Evolutionary conservation across 306 rosid genomes (phyloP), one percentile per base, ranked within the genome.

Genomic region (Prunus campanulata): DNA sequence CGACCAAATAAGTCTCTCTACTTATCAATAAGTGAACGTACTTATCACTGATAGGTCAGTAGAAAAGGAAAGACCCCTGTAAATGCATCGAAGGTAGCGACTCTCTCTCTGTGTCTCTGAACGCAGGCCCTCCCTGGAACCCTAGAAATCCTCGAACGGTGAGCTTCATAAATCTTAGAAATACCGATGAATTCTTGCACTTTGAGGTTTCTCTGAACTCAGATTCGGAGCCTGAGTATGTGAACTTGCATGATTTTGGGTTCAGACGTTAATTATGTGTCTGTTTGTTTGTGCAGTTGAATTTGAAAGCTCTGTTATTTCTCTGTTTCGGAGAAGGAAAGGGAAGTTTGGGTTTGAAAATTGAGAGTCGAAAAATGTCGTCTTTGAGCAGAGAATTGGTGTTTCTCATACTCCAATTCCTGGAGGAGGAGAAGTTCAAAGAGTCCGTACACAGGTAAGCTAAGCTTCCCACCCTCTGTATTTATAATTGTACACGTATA

Each of bases 371-470:
- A 22, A 74, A 70, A 47, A 91, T 91, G 98, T 71, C 97, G 78
- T 86, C 94, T 86, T 72, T 93, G 84, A 85, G 91, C 84, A 88
- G 91, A 81, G 98, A 93, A 88, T 81, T 93, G 90, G 97, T 91
- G 84, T 88, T 91, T 81, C 92, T 93, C 72, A 88, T 93, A 59
- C 93, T 93, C 77, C 98, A 91, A 73, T 93, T 93, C 86, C 89
- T 93, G 48, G 93, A 88, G 68, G 96, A 91, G 84, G 97, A 89
- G 87, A 91, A 89, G 75, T 91, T 88, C 68, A 85, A 86, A 66
- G 97, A 86, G 66, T 80, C 97, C 5, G 90, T 88, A 78, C 97
- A 91, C 78, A 88, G 60, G 98, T 93, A 67, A 86, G 89, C 24
- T 44, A 39, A 72, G 42, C 67, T 72, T 25, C 39, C 67, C 77